Base-by-base conservation (phyloP, 2,329 filamentous ascomycete genomes). In the Fonsecaea pedrosoi region DNA sequence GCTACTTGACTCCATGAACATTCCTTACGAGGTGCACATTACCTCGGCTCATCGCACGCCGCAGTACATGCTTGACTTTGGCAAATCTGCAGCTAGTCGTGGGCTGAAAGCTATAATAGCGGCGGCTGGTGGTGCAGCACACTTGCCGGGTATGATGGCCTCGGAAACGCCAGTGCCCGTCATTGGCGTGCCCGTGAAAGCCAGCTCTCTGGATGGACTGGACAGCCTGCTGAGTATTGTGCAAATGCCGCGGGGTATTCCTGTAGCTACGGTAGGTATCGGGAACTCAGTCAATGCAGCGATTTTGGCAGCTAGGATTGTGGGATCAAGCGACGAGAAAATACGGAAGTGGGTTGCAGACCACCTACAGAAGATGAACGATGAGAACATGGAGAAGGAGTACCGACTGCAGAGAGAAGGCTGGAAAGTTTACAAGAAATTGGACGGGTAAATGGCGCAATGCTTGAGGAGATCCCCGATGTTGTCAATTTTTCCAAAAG, bases 231-330 rank as follows among this genome's bases (percentile, higher is more conserved):
- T 88, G 34, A 88, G 85, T 70, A 91, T 91, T 70, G 88, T 90
- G 4, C 89, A 91, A 74, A 91, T 92, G 89, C 89, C 89, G 8
- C 81, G 87, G 54, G 89, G 89, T 3, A 83, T 87, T 48, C 89
- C 89, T 1, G 86, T 87, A 2, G 89, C 89, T 2, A 91, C 89
- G 0, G 88, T 92, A 1, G 89, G 85, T 10, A 91, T 92, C 75
- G 90, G 90, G 75, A 91, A 91, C 77, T 88, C 87, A 2, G 89
- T 87, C 38, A 92, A 92, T 73, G 90, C 90, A 0, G 89, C 86
- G 0, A 78, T 91, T 13, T 78, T 90, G n/a, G 89, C 89, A 0
- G 82, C 89, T 35, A 80, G 88, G 15, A 89, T 91, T 37, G 76
- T 91, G 1, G 88, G 87, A 4, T 69, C 70, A 15, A 69, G 67